Evolutionary conservation across 1,284 basidiomycete genomes (phyloP).

Genomic region (Cryptococcus sp.): DNA sequence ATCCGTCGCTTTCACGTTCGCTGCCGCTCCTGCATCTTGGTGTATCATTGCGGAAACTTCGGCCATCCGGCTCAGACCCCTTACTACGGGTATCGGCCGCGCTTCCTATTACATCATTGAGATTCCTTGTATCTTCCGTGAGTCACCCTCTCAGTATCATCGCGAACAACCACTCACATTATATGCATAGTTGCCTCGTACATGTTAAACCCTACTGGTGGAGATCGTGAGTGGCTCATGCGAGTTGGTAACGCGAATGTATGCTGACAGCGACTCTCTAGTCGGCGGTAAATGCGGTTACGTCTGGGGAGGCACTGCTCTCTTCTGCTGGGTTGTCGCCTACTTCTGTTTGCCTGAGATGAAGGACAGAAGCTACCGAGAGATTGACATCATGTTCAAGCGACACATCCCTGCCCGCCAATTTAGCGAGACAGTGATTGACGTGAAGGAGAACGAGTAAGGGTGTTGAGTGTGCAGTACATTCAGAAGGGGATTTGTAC

Average conservation of each 20-base stretch:
- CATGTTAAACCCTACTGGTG: conserved; percentile 40
- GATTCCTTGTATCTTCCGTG: conserved; percentile 38
- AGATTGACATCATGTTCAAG: conserved; percentile 50
- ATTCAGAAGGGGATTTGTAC: no score
- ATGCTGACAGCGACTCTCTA: conserved; percentile 6
- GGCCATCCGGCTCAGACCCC: conserved; percentile 38
- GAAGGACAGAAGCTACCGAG: conserved; percentile 45
- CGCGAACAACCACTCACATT: background rate
- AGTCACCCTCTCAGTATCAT: conserved; percentile 2
- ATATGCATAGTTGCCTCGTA: conserved; percentile 25
- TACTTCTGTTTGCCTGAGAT: conserved; percentile 52
- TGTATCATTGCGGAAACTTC: conserved; percentile 43
- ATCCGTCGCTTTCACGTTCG: conserved; percentile 36
- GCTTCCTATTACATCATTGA: conserved; percentile 42
- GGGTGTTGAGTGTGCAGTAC: no score
- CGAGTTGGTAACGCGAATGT: background rate
- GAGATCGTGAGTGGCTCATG: conserved; percentile 19
- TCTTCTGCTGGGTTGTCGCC: conserved; percentile 19
- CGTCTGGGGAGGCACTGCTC: conserved; percentile 49
- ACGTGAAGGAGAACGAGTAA: conserved; percentile 26
- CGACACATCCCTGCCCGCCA: conserved; percentile 40
- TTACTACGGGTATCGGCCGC: conserved; percentile 44
- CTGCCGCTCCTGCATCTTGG: conserved; percentile 37
- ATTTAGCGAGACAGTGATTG: conserved; percentile 44
- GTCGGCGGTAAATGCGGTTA: conserved; percentile 44